These are phyloP conservation scores for Aspergillus calidoustus DNA, from an alignment of 2,329 filamentous ascomycete genomes.

Conservation along the genomic window DNA sequence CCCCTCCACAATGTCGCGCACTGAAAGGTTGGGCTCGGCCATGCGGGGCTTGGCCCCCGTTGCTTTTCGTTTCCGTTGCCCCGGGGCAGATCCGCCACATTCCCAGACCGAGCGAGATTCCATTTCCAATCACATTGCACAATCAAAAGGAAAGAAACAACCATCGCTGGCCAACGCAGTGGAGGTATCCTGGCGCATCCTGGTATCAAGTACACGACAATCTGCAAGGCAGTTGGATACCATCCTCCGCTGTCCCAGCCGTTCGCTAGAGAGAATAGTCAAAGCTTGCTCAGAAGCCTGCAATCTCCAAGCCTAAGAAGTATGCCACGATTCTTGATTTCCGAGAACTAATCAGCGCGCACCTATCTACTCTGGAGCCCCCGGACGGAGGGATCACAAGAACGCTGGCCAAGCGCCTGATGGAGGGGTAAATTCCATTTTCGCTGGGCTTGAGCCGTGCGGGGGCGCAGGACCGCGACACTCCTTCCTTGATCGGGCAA, in stretches of 20 bases:
- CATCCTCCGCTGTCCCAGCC: background rate
- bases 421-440: slow-evolving; percentile 20
- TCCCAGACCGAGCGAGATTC: slow-evolving; percentile 1
- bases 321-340: background rate
- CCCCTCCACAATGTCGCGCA: slow-evolving; percentile 19
- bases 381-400: slow-evolving; percentile 20
- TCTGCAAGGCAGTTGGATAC: background rate
- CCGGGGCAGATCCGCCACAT: slow-evolving; percentile 33
- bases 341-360: slow-evolving; percentile 3
- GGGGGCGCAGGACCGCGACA: slow-evolving; percentile 15
- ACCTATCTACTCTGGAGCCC: background rate
- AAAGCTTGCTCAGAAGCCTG: background rate
- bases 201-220: background rate
- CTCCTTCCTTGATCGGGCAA: slow-evolving; percentile 5
- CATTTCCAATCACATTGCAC: background rate
- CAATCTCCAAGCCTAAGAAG: background rate
- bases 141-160: background rate
- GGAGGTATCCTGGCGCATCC: background rate
- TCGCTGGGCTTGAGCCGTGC: slow-evolving; percentile 12
- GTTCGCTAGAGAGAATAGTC: background rate
- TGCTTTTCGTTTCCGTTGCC: slow-evolving; percentile 39
- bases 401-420: slow-evolving; percentile 18
- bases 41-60: slow-evolving; percentile 35
- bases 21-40: slow-evolving; percentile 33
- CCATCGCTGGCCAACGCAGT: background rate